Evolutionary conservation across 2,329 filamentous ascomycete genomes (phyloP), one percentile per base, ranked within the genome.

Genomic region (Fusarium torulosum): DNA sequence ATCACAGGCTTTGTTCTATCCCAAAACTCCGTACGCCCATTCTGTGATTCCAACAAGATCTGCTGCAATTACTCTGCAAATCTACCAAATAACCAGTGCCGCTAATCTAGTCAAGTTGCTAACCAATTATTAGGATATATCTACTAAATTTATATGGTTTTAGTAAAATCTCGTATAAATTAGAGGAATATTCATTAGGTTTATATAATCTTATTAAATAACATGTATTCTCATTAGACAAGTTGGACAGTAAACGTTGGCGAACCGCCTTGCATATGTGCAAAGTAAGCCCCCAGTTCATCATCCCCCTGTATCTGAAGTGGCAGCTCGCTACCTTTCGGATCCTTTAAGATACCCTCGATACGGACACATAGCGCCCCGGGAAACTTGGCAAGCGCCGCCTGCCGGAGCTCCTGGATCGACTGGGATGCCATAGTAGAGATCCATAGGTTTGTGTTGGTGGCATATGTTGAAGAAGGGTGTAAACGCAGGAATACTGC

Each of bases 401-500:
- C 77, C n/a, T 83, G 82, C n/a, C 86, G 84, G 38, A 94, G 76
- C 70, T 91, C 89, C 10, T 83, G 79, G 7, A 94, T 75, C 2
- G 88, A 88, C 6, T 84, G 82, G 2, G 82, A 79, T 11, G 80
- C 79, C 46, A 94, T 77, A 15, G 89, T 89, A 33, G 85, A 86
- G 41, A 92, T 85, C 90, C 91, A 95, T 38, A 90, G 80, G 70
- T 81, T 84, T 69, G 75, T 76, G 59, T 74, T 82, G 61, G 81
- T 75, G 7, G 83, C 79, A 33, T 90, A 81, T 14, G 82, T 84
- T 5, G 90, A 91, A n/a, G 84, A 82, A 1, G 87, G 85, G 67
- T 91, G 86, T 7, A 92, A 82, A n/a, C 90, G 88, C 68, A 94
- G 85, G 78, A 89, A 93, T 14, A 91, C 84, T 4, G 89, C 84